phyloP scores from a whole-genome alignment of 768 basidiomycete genomes.

The Tylopilus rubrobrunneus region DNA sequence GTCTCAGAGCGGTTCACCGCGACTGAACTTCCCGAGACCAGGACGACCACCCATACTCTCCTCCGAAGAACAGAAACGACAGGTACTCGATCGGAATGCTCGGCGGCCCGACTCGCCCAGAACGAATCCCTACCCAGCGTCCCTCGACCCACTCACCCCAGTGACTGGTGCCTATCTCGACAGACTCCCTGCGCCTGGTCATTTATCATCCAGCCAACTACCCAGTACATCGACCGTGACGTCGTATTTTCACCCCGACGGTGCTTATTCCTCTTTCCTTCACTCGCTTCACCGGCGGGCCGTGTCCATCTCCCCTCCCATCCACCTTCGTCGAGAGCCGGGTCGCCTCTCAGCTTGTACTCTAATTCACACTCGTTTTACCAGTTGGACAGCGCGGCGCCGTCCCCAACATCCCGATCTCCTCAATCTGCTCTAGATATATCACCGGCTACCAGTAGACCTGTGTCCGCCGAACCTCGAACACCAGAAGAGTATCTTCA shows the following conservation, averaged over 20 bases:
- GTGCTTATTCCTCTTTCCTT: conserved; percentile 15
- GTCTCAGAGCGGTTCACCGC: conserved; percentile 26
- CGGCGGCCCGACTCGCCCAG: conserved; percentile 35
- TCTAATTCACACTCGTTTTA: conserved; percentile 64
- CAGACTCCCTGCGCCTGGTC: neutral
- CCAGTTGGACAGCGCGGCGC: conserved; percentile 43
- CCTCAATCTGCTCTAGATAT: conserved; percentile 12
- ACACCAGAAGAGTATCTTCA: conserved; percentile 69
- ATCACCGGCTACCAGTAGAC: conserved; percentile 15
- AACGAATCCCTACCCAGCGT: conserved; percentile 6
- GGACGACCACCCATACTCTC: conserved; percentile 42
- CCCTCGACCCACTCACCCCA: conserved; percentile 18
- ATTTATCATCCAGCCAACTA: too few relatives aligned
- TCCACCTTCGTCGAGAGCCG: conserved; percentile 35
- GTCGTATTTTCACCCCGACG: conserved; percentile 19
- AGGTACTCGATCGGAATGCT: conserved; percentile 58
- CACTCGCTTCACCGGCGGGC: conserved; percentile 2
- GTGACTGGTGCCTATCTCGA: conserved; percentile 18
- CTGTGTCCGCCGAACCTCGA: conserved; percentile 19
- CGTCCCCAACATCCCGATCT: conserved; percentile 38
- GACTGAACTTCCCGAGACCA: conserved; percentile 64
- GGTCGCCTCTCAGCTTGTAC: conserved; percentile 46
- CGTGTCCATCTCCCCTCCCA: conserved; percentile 25
- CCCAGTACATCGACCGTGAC: neutral
- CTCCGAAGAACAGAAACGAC: conserved; percentile 38